Evolutionary conservation across 2,329 filamentous ascomycete genomes (phyloP).

Genomic region (Colletotrichum musicola): DNA sequence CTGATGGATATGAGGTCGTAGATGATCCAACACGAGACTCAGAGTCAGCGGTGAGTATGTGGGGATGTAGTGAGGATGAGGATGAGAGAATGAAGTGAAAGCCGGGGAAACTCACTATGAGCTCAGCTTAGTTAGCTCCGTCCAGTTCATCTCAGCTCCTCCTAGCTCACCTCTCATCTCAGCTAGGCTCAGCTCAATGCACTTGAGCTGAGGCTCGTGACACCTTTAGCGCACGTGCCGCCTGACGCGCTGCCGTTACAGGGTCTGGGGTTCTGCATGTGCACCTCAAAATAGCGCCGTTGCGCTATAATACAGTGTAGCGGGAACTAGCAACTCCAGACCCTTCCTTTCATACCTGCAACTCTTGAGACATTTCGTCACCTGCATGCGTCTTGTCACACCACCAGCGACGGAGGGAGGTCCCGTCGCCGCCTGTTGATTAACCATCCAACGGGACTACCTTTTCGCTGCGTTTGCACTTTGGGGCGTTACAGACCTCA

Average conservation of each 20-base stretch:
- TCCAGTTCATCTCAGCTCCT: background rate
- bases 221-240: slow-evolving; percentile 27
- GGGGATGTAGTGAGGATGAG: background rate
- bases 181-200: slow-evolving; percentile 4
- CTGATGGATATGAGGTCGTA: background rate
- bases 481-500: too few relatives aligned
- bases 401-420: too few relatives aligned
- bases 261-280: background rate
- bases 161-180: background rate
- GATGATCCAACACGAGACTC: background rate
- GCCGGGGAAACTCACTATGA: background rate
- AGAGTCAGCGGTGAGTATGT: background rate
- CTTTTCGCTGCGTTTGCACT: too few relatives aligned
- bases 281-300: slow-evolving; percentile 7
- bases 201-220: slow-evolving; percentile 24
- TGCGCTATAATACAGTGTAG: background rate
- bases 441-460: too few relatives aligned
- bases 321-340: background rate
- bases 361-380: slow-evolving; percentile 6
- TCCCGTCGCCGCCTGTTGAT: too few relatives aligned
- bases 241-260: slow-evolving; percentile 10
- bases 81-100: background rate
- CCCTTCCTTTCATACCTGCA: background rate
- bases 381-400: background rate
- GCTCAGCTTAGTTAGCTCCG: background rate